These are phyloP conservation scores for Filosporella fistucella DNA, from an alignment of 495 filamentous ascomycete species.

Conservation along the genomic window DNA sequence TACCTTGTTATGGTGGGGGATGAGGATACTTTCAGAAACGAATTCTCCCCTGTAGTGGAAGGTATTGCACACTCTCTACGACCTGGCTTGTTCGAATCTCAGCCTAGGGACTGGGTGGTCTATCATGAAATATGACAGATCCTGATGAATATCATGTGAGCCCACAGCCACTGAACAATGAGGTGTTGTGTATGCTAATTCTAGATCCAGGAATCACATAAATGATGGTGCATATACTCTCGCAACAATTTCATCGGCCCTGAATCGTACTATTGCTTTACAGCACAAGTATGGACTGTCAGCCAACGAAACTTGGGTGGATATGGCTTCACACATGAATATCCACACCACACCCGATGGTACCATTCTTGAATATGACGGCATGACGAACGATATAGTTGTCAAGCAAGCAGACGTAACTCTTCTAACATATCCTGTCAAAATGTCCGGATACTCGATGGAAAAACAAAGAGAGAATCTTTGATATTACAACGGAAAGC, in stretches of 20 bases:
- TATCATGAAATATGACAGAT: slow-evolving; percentile 64
- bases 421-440: slow-evolving; percentile 46
- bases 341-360: slow-evolving; percentile 30
- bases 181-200: slow-evolving; percentile 26
- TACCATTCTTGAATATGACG: slow-evolving; percentile 61
- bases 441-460: slow-evolving; percentile 40
- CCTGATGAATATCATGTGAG: slow-evolving; percentile 32
- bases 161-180: not conserved
- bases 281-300: not conserved
- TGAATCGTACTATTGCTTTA: not conserved
- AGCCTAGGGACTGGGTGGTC: slow-evolving; percentile 35
- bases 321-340: slow-evolving; percentile 27
- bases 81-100: slow-evolving; percentile 32
- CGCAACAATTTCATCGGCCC: slow-evolving; percentile 26
- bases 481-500: slow-evolving; percentile 49
- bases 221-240: slow-evolving; percentile 70
- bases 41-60: slow-evolving; percentile 41
- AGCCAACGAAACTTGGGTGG: slow-evolving; percentile 30
- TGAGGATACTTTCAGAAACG: slow-evolving; percentile 30
- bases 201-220: slow-evolving; percentile 63
- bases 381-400: slow-evolving; percentile 45
- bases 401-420: slow-evolving; percentile 57
- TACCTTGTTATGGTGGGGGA: slow-evolving; percentile 40
- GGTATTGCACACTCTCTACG: slow-evolving; percentile 37
- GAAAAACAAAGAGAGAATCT: slow-evolving; percentile 42